Conservation (phyloP, 2,329 filamentous ascomycete species). For the Aspergillus sp. region DNA sequence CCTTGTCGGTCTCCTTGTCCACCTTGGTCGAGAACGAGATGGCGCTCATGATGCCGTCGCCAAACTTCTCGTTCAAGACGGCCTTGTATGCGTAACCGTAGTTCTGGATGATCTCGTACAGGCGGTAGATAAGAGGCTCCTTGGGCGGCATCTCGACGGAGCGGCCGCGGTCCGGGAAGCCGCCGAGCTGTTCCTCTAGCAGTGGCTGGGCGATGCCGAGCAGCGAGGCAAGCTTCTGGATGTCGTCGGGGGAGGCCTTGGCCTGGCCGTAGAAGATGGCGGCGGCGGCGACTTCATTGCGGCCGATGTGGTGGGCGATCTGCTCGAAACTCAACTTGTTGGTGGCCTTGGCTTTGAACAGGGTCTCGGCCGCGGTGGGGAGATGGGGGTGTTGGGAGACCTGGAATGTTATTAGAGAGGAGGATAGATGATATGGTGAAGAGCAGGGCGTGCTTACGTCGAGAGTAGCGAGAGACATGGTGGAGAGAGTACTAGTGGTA, state of each 20-base stretch:
- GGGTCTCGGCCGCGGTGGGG: conserved; percentile 58
- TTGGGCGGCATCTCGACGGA: conserved; percentile 73
- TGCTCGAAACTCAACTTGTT: conserved; percentile 69
- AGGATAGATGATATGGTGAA: not conserved
- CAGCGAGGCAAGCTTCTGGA: conserved; percentile 55
- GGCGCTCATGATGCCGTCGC: conserved; percentile 92
- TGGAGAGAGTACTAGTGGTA: conserved; percentile 6
- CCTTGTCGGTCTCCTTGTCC: conserved; percentile 83
- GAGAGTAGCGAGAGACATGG: conserved; percentile 36
- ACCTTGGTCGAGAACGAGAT: conserved; percentile 86
- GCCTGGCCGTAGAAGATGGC: conserved; percentile 88
- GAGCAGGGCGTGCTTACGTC: conserved; percentile 24
- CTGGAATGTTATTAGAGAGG: conserved; percentile 9
- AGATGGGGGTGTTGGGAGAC: conserved; percentile 46
- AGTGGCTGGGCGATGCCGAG: conserved; percentile 50
- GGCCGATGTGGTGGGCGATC: conserved; percentile 63
- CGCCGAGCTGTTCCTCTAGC: conserved; percentile 55
- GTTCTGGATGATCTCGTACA: conserved; percentile 94
- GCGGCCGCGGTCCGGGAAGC: conserved; percentile 71
- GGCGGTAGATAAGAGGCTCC: conserved; percentile 77
- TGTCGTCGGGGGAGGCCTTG: conserved; percentile 61
- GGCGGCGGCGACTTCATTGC: conserved; percentile 74
- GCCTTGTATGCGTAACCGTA: conserved; percentile 96
- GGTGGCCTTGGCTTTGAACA: conserved; percentile 71
- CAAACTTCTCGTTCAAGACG: conserved; percentile 89